A percentile compares a stretch with the other conserved stretches of the same genome.
These are phyloP conservation scores for Enterocytospora artemiae DNA, from an alignment of 371 early-diverging fungal species.

Conservation along the genomic window DNA sequence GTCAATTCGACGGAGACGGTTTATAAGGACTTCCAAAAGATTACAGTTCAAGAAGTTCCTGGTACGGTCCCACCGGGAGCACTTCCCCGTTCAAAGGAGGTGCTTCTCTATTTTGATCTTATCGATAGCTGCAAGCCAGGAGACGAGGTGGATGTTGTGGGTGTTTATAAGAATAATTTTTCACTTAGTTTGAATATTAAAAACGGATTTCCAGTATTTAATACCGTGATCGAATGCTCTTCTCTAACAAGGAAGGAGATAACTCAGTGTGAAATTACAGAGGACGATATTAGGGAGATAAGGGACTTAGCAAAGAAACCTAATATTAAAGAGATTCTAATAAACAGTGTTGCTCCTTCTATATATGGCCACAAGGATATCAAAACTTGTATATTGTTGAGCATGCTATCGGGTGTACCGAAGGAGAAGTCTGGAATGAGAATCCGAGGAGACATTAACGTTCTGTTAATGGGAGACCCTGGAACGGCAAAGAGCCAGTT, in stretches of 20 bases:
- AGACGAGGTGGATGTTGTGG: slow-evolving; percentile 91
- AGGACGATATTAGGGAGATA: slow-evolving; percentile 78
- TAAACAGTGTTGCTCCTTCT: slow-evolving; percentile 88
- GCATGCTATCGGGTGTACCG: slow-evolving; percentile 86
- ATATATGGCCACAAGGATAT: slow-evolving; percentile 96
- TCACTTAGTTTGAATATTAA: slow-evolving; percentile 74
- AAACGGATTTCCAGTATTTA: slow-evolving; percentile 91
- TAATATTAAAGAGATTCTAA: slow-evolving; percentile 70
- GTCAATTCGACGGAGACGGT: slow-evolving; percentile 75
- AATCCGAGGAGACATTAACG: slow-evolving; percentile 94
- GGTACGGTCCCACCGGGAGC: slow-evolving; percentile 90
- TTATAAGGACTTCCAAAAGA: slow-evolving; percentile 89
- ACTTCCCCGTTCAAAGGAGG: slow-evolving; percentile 83
- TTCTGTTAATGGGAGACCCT: slow-evolving; percentile 93
- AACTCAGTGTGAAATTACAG: slow-evolving; percentile 70
- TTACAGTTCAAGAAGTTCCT: slow-evolving; percentile 91
- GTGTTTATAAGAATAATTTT: slow-evolving; percentile 86
- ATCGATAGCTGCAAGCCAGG: slow-evolving; percentile 92
- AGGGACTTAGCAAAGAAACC: slow-evolving; percentile 67
- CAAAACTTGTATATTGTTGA: slow-evolving; percentile 82
- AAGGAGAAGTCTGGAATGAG: slow-evolving; percentile 73
- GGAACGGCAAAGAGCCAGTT: slow-evolving; percentile 98
- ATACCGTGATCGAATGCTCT: slow-evolving; percentile 77
- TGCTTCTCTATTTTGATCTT: slow-evolving; percentile 85
- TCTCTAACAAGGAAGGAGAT: slow-evolving; percentile 60